phyloP scores from a whole-genome alignment of 371 early-diverging fungal genomes.

The Mucor lusitanicus region DNA sequence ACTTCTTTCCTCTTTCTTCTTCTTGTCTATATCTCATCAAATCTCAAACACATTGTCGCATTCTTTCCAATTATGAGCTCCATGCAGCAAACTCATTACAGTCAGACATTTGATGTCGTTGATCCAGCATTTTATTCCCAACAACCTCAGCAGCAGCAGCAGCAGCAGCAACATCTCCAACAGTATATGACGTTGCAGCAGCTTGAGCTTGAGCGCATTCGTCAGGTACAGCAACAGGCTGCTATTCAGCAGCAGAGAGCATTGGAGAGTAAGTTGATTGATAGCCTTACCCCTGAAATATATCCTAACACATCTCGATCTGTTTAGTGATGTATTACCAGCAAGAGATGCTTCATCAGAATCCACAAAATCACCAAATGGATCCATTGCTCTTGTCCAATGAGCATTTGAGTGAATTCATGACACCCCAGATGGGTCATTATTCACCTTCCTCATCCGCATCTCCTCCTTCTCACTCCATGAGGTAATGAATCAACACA shows the following conservation, averaged over 20 bases:
- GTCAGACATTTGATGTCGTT: neutral
- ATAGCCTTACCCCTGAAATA: neutral
- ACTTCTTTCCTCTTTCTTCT: constrained; percentile 3
- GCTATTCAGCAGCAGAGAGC: constrained; percentile 21
- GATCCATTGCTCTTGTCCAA: constrained; percentile 40
- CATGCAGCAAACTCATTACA: neutral
- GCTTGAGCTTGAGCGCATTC: constrained; percentile 15
- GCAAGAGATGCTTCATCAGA: constrained; percentile 11
- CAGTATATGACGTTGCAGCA: constrained; percentile 9
- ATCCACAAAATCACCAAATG: neutral
- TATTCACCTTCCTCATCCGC: constrained; percentile 1
- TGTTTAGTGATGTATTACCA: constrained; percentile 18
- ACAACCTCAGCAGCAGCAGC: constrained; percentile 1
- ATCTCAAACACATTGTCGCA: neutral
- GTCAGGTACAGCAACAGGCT: constrained; percentile 24
- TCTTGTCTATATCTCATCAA: neutral
- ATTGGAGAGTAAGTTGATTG: constrained; percentile 12
- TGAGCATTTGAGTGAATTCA: neutral
- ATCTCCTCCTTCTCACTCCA: neutral
- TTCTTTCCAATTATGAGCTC: constrained; percentile 6
- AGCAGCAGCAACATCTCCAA: neutral
- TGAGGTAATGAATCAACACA: constrained; percentile 3
- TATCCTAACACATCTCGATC: neutral
- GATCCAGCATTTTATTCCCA: neutral
- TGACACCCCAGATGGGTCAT: neutral